Base-by-base conservation (phyloP, 495 filamentous ascomycete genomes). In the Clohesyomyces aquaticus region DNA sequence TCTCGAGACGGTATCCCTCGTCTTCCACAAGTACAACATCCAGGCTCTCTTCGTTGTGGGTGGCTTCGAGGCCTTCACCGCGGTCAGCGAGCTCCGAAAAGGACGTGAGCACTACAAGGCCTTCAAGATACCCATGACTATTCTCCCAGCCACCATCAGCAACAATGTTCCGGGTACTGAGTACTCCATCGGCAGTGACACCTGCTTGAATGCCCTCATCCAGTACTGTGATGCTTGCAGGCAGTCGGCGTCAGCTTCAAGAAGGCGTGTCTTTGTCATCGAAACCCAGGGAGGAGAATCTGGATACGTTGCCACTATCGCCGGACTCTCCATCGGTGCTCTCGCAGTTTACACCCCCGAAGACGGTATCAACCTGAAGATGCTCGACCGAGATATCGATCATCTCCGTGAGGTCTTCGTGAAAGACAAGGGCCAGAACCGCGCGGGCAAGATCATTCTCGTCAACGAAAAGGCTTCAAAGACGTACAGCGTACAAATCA, bases 91-190 rank as follows among this genome's bases (percentile, higher is more conserved):
- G 75, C 81, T 99, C 41, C 85, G 93, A 59, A 83, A 88, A 76
- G 93, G 88, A 2, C 81, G 91, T 55, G 82, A 85, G 10, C 79
- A 89, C 51, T 96, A 88, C 74, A 82, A 88, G 10, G 86, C 90
- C 4, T 90, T 99, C 67, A 90, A 90, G 73, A 98, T 99, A 66
- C 95, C 95, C 50, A 92, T 98, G 84, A 83, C 87, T 22, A 81
- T 96, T 23, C 80, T 98, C 14, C 95, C 95, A 18, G 95, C 95
- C n/a, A 99, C 95, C 25, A 92, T 99, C 73, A 93, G 88, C 68
- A 98, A 98, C 80, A 99, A 99, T 75, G 95, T 99, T 9, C 95
- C 94, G 0, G 95, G 95, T 9, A 96, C 92, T 14, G 95, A 99
- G 76, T 99, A 96, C 78, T 96, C 91, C 0, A 83, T 99, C 47